Percentiles rank a stretch among this genome's conserved stretches.
Evolutionary conservation across 768 basidiomycete genomes (phyloP).

Genomic region (Hebeloma cylindrosporum): DNA sequence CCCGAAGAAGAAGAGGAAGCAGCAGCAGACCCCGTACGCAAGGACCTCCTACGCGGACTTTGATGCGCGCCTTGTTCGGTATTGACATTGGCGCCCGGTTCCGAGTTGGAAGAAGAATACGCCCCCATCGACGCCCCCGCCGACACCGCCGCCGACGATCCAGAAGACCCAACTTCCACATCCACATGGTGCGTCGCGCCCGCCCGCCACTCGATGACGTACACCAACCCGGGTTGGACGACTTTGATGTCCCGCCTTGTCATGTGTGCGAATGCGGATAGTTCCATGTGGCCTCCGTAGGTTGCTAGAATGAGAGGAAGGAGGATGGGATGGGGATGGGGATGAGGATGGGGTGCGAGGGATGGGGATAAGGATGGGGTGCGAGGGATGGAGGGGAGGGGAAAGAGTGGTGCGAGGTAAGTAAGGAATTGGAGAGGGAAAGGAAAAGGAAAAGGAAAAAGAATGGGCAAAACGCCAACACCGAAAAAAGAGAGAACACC

Average conservation of each 20-base stretch:
- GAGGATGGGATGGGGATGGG: too few species aligned
- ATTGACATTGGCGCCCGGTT: too few species aligned
- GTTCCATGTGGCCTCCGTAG: slow-evolving; percentile 91
- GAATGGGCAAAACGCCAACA: slow-evolving; percentile 4
- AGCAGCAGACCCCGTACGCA: too few species aligned
- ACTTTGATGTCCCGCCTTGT: slow-evolving; percentile 81
- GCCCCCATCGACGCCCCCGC: neutral
- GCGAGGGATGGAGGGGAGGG: too few species aligned
- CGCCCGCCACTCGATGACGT: slow-evolving; percentile 82
- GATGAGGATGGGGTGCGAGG: too few species aligned
- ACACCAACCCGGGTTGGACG: slow-evolving; percentile 87
- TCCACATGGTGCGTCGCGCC: slow-evolving; percentile 37
- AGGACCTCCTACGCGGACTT: too few species aligned
- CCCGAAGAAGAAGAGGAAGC: neutral
- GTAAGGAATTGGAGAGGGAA: too few species aligned
- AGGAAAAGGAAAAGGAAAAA: slow-evolving; percentile 5
- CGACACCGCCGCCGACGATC: neutral
- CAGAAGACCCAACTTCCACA: neutral
- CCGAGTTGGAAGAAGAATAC: too few species aligned
- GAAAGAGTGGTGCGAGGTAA: too few species aligned
- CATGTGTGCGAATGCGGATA: slow-evolving; percentile 90
- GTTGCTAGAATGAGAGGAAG: slow-evolving; percentile 50
- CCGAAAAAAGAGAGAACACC: slow-evolving; percentile 22
- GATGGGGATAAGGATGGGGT: too few species aligned
- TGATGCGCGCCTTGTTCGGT: too few species aligned